Evolutionary conservation across 768 basidiomycete species (phyloP).

Genomic region (Fistulinella prunicolor): DNA sequence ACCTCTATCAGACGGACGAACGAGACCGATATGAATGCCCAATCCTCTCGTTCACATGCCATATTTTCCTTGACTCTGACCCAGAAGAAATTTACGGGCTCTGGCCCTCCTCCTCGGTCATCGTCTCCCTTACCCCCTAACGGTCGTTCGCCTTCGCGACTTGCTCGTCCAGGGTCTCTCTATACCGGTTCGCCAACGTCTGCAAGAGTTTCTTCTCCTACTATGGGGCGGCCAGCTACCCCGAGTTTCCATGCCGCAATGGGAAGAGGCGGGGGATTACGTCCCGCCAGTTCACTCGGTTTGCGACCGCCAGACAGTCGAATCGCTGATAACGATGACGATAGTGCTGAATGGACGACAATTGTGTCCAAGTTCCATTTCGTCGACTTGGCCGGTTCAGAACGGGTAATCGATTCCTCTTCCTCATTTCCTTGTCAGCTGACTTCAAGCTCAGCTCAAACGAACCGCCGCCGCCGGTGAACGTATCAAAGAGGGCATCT

Average conservation of each 20-base stretch:
- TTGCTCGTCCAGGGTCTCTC: constrained; percentile 80
- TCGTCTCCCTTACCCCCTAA: constrained; percentile 73
- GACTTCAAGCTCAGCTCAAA: constrained; percentile 62
- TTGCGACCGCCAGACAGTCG: constrained; percentile 51
- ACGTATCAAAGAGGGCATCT: constrained; percentile 97
- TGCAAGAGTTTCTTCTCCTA: constrained; percentile 68
- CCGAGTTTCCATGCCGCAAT: constrained; percentile 79
- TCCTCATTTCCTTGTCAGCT: constrained; percentile 11
- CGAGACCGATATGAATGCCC: constrained; percentile 98
- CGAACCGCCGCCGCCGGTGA: constrained; percentile 95
- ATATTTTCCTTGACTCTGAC: constrained; percentile 96
- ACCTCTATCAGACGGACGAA: constrained; percentile 91
- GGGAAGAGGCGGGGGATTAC: constrained; percentile 59
- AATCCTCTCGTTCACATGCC: constrained; percentile 96
- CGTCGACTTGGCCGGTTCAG: constrained; percentile 95
- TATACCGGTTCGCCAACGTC: constrained; percentile 43
- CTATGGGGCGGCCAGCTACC: constrained; percentile 72
- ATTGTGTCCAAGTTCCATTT: constrained; percentile 97
- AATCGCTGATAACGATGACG: constrained; percentile 48
- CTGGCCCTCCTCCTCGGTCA: constrained; percentile 65
- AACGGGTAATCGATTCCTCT: constrained; percentile 56
- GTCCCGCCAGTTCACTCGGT: constrained; percentile 81
- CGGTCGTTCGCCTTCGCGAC: constrained; percentile 73
- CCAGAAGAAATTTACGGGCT: constrained; percentile 83
- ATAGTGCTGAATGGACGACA: constrained; percentile 81